Base-by-base conservation (phyloP, 495 filamentous ascomycete genomes). In the Aspergillus hancockii region DNA sequence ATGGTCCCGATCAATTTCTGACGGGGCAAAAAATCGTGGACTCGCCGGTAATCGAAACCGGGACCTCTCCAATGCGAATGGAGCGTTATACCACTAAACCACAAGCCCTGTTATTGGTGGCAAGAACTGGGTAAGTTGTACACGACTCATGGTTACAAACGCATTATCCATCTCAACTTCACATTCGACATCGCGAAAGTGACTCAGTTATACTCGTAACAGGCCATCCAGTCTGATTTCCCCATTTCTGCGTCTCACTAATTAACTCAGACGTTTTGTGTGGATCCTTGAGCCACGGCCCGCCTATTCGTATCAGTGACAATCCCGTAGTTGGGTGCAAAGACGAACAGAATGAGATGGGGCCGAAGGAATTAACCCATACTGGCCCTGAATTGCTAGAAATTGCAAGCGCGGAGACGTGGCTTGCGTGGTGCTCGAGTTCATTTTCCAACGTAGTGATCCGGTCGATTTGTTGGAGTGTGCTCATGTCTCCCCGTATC, bases 321-420 rank as follows among this genome's bases (percentile, higher is more conserved):
- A 41, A 41, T 16, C 38, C 38, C 9, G 38, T 7, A n/a, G 38
- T 41, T 16, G 38, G 10, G 38, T 1, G 43, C 19, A 40, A 2
- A 50, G 14, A 67, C 73, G 58, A 54, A 75, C 73, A 76, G 38
- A 69, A 74, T 5, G 71, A 65, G 52, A 75, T 73, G 12, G 71
- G 74, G 0, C 73, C 73, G 46, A 75, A 76, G 25, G 70, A 58
- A 59, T 75, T 76, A 13, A 76, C 66, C 50, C 73, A 64, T 18
- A 73, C 73, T 1, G 74, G 55, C 8, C 62, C 61, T 5, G 62
- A 70, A 18, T 71, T 63, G 49, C 67, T 74, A n/a, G 70, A 72
- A 22, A 72, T 61, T 0, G 74, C 73, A 21, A 74, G 52, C 7
- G 70, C 71, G 57, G 71, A 73, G 9, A 74, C 60, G 5, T 69